Evolutionary conservation across 257 asterid species (phyloP).

Genomic region (Nicotiana tomentosiformis): DNA sequence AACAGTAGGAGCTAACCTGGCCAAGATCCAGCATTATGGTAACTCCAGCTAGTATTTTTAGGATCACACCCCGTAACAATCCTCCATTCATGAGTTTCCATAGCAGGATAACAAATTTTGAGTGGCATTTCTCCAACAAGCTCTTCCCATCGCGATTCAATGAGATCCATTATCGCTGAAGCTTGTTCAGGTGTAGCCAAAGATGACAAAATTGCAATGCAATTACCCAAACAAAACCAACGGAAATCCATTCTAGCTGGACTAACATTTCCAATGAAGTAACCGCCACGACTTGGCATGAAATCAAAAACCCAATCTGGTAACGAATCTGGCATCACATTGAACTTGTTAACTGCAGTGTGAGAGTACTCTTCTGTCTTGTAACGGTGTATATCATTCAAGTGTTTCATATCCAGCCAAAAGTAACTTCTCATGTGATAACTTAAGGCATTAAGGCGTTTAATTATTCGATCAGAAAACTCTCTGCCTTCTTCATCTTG

Average conservation of each 20-base stretch:
- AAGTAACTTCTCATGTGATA: constrained; percentile 79
- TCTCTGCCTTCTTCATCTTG: constrained; percentile 67
- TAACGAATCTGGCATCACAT: constrained; percentile 79
- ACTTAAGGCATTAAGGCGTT: constrained; percentile 73
- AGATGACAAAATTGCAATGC: constrained; percentile 69
- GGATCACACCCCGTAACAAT: constrained; percentile 84
- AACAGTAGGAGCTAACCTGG: constrained; percentile 47
- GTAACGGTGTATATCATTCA: constrained; percentile 72
- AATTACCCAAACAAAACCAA: constrained; percentile 82
- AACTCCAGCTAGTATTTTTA: constrained; percentile 80
- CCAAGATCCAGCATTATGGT: constrained; percentile 93
- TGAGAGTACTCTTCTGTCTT: constrained; percentile 86
- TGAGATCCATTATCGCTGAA: constrained; percentile 79
- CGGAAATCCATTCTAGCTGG: constrained; percentile 87
- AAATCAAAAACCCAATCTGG: constrained; percentile 87
- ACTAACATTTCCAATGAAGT: constrained; percentile 80
- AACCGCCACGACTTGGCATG: constrained; percentile 82
- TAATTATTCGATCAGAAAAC: constrained; percentile 40
- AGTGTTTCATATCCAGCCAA: constrained; percentile 79
- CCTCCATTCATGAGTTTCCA: constrained; percentile 84
- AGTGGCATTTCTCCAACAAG: constrained; percentile 81
- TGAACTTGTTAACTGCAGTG: constrained; percentile 88
- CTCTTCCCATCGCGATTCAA: constrained; percentile 76
- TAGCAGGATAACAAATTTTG: constrained; percentile 70
- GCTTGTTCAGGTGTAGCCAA: constrained; percentile 86